Evolutionary conservation across 257 asterid genomes (phyloP).

Genomic region (Cordia subcordata): DNA sequence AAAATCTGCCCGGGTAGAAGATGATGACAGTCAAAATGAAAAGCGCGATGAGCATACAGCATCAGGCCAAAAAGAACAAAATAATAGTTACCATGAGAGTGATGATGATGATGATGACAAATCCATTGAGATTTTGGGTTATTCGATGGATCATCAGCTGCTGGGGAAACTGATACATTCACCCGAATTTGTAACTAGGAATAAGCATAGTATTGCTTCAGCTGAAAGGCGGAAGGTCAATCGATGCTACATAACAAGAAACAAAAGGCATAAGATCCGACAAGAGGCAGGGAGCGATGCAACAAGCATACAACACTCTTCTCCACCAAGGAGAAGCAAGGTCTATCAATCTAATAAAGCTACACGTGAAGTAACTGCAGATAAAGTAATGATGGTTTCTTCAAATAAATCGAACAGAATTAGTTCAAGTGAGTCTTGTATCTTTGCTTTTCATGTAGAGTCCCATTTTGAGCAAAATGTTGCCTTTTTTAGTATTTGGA

Average conservation of each 20-base stretch:
- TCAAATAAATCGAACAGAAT: too few relatives aligned
- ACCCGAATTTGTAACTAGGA: neutral
- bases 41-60: neutral
- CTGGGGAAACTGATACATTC: neutral
- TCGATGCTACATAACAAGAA: constrained; percentile 10
- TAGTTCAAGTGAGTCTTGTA: neutral
- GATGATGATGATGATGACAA: neutral
- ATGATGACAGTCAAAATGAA: neutral
- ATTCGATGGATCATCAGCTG: neutral
- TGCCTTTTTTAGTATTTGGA: neutral
- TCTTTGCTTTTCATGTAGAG: neutral
- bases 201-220: neutral
- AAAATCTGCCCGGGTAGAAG: neutral
- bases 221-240: neutral
- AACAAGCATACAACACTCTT: neutral
- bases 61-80: too few relatives aligned
- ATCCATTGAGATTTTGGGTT: constrained; percentile 4
- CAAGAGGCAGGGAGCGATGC: neutral
- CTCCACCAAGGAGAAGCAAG: neutral
- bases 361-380: too few relatives aligned
- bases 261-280: constrained; percentile 3
- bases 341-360: too few relatives aligned
- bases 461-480: neutral
- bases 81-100: neutral
- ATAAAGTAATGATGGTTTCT: too few relatives aligned